phyloP scores from a whole-genome alignment of 2,329 filamentous ascomycete genomes.

The Bipolaris oryzae region DNA sequence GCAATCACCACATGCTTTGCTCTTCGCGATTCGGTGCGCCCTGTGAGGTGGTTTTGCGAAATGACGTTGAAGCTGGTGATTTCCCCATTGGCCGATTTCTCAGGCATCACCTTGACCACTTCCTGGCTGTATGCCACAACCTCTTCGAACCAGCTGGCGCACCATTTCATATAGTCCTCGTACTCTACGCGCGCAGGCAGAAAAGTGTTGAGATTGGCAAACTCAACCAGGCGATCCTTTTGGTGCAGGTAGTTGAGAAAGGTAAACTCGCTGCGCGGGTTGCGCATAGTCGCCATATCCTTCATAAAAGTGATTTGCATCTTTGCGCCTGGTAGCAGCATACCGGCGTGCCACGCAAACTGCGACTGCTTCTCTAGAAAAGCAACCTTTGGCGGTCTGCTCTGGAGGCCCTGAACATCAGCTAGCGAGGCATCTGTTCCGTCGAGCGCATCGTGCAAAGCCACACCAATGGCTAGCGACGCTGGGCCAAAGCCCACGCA shows the following conservation, averaged over 20 bases:
- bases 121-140: constrained; percentile 79
- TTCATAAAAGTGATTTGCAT: constrained; percentile 99
- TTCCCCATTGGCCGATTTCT: constrained; percentile 56
- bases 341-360: constrained; percentile 94
- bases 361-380: constrained; percentile 84
- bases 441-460: constrained; percentile 75
- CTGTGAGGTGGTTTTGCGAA: constrained; percentile 66
- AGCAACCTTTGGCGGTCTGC: constrained; percentile 69
- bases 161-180: constrained; percentile 96
- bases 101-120: constrained; percentile 72
- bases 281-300: constrained; percentile 86
- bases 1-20: constrained; percentile 74
- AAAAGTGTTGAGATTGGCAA: constrained; percentile 90
- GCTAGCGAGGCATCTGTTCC: constrained; percentile 45
- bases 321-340: constrained; percentile 89
- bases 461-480: constrained; percentile 85
- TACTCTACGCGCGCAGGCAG: constrained; percentile 85
- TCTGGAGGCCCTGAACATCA: constrained; percentile 43
- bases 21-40: constrained; percentile 59
- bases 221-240: constrained; percentile 81
- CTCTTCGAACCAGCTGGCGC: constrained; percentile 75
- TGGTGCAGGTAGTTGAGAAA: constrained; percentile 92
- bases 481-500: constrained; percentile 94
- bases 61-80: constrained; percentile 71
- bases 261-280: constrained; percentile 89